Evolutionary conservation across 192 early-diverging fungal species (phyloP), one percentile per base, ranked within the genome.

Genomic region (Chytriomyces sp.): DNA sequence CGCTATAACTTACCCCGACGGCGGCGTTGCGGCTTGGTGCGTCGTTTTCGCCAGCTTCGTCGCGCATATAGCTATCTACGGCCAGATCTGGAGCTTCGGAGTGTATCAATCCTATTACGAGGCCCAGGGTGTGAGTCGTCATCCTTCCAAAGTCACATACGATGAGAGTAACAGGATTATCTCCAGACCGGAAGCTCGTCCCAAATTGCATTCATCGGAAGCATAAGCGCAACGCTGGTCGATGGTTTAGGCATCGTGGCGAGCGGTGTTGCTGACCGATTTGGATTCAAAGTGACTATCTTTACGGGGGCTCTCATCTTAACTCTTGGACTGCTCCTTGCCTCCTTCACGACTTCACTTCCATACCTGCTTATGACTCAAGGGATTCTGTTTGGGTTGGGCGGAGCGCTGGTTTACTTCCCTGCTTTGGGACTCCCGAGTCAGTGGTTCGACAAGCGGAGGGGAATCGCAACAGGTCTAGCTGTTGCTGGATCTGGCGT

Each of bases 401-500:
- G 91, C 6, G 78, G 81, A 14, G 82, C 84, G 4, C 78, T 95
- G 39, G 62, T 90, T 12, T 88, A 87, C 41, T 84, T 90, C 10
- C 90, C 91, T 0, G 85, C 82, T 33, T 82, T 91, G 39, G 81
- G 82, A 10, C 82, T 91, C 4, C 82, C 89, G 6, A 74, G 86
- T 2, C 89, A 93, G 70, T 94, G 89, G 88, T 93, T 92, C 69
- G 70, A 77, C 41, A 83, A 81, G 65, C 72, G 81, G 39, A 79
- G 90, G 8, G 90, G 89, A 0, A 53, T 93, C 39, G 93, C 93
- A 1, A 81, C 90, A 6, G 93, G 91, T 12, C 49, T 92, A 31
- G 87, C 92, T 25, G 82, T 93, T 52, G 64, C 91, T 22, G 93
- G 92, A 5, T 55, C 40, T 33, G 91, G 92, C 38, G 52, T 91